Evolutionary conservation across 441 rosid genomes (phyloP), one percentile per base, ranked within the genome.

Genomic region (Pelargonium myrrhifolium): DNA sequence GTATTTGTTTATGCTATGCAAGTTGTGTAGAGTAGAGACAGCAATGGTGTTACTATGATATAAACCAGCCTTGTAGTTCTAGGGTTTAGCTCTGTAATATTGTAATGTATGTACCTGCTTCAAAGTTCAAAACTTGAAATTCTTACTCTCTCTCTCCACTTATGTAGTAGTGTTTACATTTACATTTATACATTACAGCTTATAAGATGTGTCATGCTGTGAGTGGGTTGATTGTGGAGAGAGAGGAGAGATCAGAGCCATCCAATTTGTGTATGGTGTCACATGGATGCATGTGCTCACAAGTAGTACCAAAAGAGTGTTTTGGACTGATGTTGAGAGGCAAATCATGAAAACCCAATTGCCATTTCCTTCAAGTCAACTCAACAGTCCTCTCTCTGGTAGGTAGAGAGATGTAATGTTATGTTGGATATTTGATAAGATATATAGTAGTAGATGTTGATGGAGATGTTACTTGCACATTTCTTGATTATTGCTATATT

Each of bases 271-370:
- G 47, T 26, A 64, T 67, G 62, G 60, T 11, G 15, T 81, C 93
- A 90, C 92, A 82, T 88, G 97, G 72, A 59, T 26, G 78, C 97
- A 88, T 79, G 92, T 90, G 97, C 72, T 63, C 3, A 66, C 72
- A 67, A 78, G 78, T 47, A 69, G 70, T 65, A 64, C 75, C 81
- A 84, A 80, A 84, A 75, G 82, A 79, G 84, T 78, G 75, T 40
- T 83, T 88, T 88, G 89, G 90, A 86, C 85, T 71, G 78, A 66
- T 72, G 78, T 75, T 64, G 82, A 69, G 67, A 65, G 66, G 76
- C 69, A 63, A 77, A 67, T 24, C 68, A 65, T 59, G 42, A 67
- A 12, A 14, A 53, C 8, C 59, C 59, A 17, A 53, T 53, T 53
- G 59, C 18, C 22, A 53, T 53, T 53, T 68, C 68, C 56, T 66